Evolutionary conservation across 83 land plant species (phyloP), one percentile per base, ranked within the genome.

Genomic region (Picea abies): DNA sequence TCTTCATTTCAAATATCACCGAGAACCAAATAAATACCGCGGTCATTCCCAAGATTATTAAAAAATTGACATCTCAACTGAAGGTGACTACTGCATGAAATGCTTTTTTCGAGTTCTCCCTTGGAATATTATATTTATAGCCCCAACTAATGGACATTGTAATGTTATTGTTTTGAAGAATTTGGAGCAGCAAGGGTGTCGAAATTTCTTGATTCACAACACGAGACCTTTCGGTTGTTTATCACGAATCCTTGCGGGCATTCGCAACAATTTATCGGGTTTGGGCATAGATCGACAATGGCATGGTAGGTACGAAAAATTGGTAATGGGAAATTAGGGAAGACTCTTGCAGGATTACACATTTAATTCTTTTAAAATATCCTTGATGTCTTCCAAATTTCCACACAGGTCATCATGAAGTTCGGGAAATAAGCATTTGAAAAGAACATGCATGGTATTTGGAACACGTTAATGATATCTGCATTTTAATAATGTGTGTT

Each of bases 141-240:
- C 5, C 5, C 26, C 5, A 11, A 52, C 20, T 25, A 11, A 65
- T 67, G 16, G 14, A 62, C 17, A 3, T 16, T 19, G 15, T 23
- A 32, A n/a, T 79, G 60, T 81, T 60, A 60, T 76, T 10, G 68
- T 64, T 37, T 41, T 85, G 85, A 79, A 92, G 94, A 64, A 22
- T 20, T 6, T 93, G 62, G 85, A 90, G 56, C 15, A 79, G 6
- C 41, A 86, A 32, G 93, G 95, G 6, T 90, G 88, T 10, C 86
- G 82, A 32, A 89, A 90, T 5, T 89, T 93, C 44, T 80, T 88
- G 85, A 67, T 93, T 16, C 92, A 93, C 62, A 93, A 93, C 82
- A 90, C 95, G 0, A 93, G 95, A 60, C 95, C 95, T 37, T 12
- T 93, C 17, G 95, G 93, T 0, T 93, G 95, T 79, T 60, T 88